Evolutionary conservation across 225 moss, liverwort and hornwort species (phyloP), one percentile per base, ranked within the genome.

Genomic region (Asterella californica): DNA sequence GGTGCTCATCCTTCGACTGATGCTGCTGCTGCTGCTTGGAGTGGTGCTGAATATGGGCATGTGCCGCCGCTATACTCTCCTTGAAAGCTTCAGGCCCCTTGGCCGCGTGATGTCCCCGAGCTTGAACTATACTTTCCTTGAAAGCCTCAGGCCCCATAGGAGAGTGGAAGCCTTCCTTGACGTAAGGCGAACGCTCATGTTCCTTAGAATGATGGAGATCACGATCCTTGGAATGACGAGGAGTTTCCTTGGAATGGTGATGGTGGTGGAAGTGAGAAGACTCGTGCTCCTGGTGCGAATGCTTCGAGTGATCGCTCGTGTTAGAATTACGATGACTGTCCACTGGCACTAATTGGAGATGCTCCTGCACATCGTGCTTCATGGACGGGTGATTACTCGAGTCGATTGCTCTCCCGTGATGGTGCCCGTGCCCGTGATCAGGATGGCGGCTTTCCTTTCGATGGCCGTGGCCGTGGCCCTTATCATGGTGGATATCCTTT

Each of bases 181-280:
- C n/a, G 9, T 66, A 36, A 15, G 19, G 36, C 4, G 45, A 34
- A 70, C 59, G 72, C 9, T 72, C 79, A 33, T 72, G 27, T 1
- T 80, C 63, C 57, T 82, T 85, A 22, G 71, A 72, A 45, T 54
- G 17, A 17, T 36, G 63, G 27, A 61, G 27, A 74, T 80, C 72
- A 19, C 30, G 61, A 49, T 71, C 71, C 70, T 79, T 75, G 52
- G 37, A 45, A 1, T n/a, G 50, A n/a, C 63, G 70, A 70, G 66
- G 61, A 80, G 37, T 79, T n/a, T 79, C 79, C 67, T 70, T 75
- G 49, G 81, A 74, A 59, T 72, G 61, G 73, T 73, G 71, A 18
- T 75, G 74, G 74, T 81, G 81, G 74, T 74, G 74, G 30, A 37
- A 59, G 29, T 66, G 14, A 22, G 53, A 54, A 7, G 32, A 52